Evolutionary conservation across 495 filamentous ascomycete genomes (phyloP).

Genomic region (Penicillium atrosanguineum): DNA sequence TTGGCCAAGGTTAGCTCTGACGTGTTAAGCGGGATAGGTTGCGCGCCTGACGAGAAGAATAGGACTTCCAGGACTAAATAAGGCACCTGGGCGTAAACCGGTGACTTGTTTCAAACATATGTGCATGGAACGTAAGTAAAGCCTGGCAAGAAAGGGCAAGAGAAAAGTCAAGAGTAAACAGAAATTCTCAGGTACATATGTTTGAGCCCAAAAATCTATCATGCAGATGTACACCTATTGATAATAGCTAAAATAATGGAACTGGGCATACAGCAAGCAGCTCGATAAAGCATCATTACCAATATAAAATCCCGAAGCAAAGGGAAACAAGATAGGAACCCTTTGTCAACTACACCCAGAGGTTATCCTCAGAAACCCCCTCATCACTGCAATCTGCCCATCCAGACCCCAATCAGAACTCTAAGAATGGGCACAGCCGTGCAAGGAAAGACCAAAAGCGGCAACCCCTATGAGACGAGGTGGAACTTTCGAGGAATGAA

Average conservation of each 20-base stretch:
- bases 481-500: conserved; percentile 20
- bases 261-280: too few relatives aligned
- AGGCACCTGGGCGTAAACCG: conserved; percentile 78
- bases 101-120: conserved; percentile 77
- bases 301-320: background rate
- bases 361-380: background rate
- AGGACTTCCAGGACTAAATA: conserved; percentile 85
- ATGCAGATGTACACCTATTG: too few relatives aligned
- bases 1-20: conserved; percentile 74
- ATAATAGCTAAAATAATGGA: too few relatives aligned
- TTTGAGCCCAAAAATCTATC: too few relatives aligned
- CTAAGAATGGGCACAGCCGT: conserved; percentile 2
- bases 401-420: background rate
- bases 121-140: background rate
- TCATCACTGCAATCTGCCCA: background rate
- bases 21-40: conserved; percentile 46
- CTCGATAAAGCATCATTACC: too few relatives aligned
- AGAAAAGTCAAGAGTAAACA: too few relatives aligned
- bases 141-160: too few relatives aligned
- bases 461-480: conserved; percentile 2
- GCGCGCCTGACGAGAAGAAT: conserved; percentile 73
- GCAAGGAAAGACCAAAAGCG: conserved; percentile 12
- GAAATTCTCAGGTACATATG: too few relatives aligned
- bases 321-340: background rate
- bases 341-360: background rate